Conservation (phyloP, 768 basidiomycete genomes). For the Mycena filopes region DNA sequence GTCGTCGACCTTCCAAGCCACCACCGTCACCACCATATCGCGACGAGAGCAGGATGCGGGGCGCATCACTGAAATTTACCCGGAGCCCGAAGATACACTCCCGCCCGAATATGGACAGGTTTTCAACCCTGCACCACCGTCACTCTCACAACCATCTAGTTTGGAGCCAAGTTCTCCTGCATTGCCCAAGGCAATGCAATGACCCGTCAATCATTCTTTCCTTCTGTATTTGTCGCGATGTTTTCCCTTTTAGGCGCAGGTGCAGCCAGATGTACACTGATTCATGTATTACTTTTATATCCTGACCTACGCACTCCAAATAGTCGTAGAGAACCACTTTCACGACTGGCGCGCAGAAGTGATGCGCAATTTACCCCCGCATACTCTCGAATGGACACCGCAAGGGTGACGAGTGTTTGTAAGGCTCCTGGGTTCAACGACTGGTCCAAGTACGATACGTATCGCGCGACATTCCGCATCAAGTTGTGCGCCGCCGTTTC, state of each 20-base stretch:
- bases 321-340: too few species aligned
- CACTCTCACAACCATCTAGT: not conserved
- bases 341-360: too few species aligned
- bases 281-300: too few species aligned
- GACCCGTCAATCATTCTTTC: not conserved
- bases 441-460: not conserved
- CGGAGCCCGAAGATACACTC: slow-evolving; percentile 36
- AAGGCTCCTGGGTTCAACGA: too few species aligned
- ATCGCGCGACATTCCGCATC: not conserved
- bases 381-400: too few species aligned
- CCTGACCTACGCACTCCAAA: too few species aligned
- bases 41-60: slow-evolving; percentile 42
- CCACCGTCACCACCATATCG: slow-evolving; percentile 13
- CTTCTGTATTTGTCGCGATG: not conserved
- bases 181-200: not conserved
- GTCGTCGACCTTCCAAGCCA: slow-evolving; percentile 19
- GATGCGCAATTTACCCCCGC: too few species aligned
- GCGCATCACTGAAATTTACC: slow-evolving; percentile 27
- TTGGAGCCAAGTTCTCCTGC: not conserved
- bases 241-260: not conserved
- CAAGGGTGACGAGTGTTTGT: too few species aligned
- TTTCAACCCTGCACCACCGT: slow-evolving; percentile 23
- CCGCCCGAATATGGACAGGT: slow-evolving; percentile 46
- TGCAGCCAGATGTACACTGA: too few species aligned
- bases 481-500: slow-evolving; percentile 49